Percentiles rank a stretch among this genome's conserved stretches.
Conservation (phyloP, 1,284 basidiomycete species). For the Trametes polyzona region DNA sequence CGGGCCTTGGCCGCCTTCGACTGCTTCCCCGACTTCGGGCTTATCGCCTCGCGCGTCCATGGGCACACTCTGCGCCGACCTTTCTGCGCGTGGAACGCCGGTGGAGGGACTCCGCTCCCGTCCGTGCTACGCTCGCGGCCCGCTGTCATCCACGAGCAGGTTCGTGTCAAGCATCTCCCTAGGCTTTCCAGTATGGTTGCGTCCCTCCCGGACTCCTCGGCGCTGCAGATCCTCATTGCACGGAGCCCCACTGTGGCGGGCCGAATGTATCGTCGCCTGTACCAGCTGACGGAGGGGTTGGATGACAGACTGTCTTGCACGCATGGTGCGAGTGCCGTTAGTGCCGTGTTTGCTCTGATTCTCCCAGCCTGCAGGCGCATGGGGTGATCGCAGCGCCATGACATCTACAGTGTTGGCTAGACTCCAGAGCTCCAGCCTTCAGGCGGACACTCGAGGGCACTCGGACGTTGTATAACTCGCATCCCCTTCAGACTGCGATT, state of each 20-base stretch:
- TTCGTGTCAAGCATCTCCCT: not conserved
- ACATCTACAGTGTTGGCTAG: no score
- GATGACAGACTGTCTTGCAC: not conserved
- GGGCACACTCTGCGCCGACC: not conserved
- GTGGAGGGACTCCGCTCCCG: not conserved
- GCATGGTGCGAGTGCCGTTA: not conserved
- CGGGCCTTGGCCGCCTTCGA: not conserved
- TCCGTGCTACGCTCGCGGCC: not conserved
- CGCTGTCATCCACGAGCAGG: not conserved
- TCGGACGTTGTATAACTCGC: no score
- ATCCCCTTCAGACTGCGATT: no score
- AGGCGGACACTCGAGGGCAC: no score
- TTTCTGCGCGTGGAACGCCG: not conserved
- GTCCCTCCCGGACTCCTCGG: not conserved
- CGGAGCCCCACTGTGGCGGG: not conserved
- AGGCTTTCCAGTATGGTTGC: not conserved
- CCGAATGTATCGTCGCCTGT: not conserved
- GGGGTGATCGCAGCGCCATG: not conserved
- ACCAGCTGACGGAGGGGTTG: conserved; percentile 1
- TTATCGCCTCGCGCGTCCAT: not conserved
- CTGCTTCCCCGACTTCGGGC: not conserved
- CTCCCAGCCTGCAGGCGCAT: not conserved
- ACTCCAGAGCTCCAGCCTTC: no score
- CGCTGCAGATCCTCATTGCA: not conserved
- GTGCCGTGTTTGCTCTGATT: not conserved